A percentile compares a stretch with the other conserved stretches of the same genome.
These are phyloP conservation scores for Podaxis pistillaris DNA, from an alignment of 768 basidiomycete species.

Conservation along the genomic window DNA sequence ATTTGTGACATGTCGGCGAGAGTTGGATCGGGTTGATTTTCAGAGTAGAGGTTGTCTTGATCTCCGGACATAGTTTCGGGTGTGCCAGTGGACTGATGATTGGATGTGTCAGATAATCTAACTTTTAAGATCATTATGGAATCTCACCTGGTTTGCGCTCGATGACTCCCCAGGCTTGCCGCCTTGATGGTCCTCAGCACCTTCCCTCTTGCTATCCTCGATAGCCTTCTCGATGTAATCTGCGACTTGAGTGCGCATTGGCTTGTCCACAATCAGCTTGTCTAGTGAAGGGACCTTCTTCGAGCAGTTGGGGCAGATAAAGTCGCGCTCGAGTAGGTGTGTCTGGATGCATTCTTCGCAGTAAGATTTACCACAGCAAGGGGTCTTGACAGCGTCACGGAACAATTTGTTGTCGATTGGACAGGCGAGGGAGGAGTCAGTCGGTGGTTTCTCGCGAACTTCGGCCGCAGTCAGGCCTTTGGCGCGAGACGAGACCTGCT, in stretches of 20 bases:
- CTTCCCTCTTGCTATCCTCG: constrained; percentile 73
- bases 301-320: constrained; percentile 87
- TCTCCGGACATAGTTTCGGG: constrained; percentile 23
- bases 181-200: constrained; percentile 39
- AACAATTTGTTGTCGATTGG: constrained; percentile 92
- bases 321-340: constrained; percentile 91
- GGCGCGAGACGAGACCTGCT: constrained; percentile 67
- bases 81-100: constrained; percentile 16
- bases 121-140: background rate
- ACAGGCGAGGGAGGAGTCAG: constrained; percentile 79
- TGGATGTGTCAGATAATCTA: background rate
- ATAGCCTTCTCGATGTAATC: constrained; percentile 83
- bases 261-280: constrained; percentile 79
- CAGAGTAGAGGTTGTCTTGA: constrained; percentile 65
- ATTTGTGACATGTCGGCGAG: constrained; percentile 68
- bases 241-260: constrained; percentile 69
- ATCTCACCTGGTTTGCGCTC: constrained; percentile 32
- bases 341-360: constrained; percentile 99
- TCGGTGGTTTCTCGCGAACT: constrained; percentile 80
- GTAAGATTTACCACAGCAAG: constrained; percentile 87
- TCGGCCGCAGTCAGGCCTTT: constrained; percentile 86
- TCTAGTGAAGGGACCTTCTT: constrained; percentile 88
- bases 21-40: constrained; percentile 60
- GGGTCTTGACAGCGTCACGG: constrained; percentile 92
- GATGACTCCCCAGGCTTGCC: constrained; percentile 22